These are phyloP conservation scores for Drechslerella dactyloides DNA, from an alignment of 2,329 filamentous ascomycete genomes.

Conservation along the genomic window DNA sequence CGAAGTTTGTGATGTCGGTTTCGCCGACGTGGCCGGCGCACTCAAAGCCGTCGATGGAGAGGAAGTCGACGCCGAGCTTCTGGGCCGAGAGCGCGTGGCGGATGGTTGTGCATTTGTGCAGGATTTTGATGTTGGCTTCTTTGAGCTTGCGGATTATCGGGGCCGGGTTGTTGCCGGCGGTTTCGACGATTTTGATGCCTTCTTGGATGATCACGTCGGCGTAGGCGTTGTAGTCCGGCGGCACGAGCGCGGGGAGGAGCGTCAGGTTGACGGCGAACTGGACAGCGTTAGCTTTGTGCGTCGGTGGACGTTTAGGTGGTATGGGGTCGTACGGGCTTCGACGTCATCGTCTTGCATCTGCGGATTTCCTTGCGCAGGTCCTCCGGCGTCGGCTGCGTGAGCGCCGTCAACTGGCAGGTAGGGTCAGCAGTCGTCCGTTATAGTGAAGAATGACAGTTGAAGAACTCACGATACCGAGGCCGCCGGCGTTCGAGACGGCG, in stretches of 20 bases:
- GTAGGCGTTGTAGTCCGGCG: constrained; percentile 91
- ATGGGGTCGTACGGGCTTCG: constrained; percentile 62
- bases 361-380: constrained; percentile 93
- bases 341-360: constrained; percentile 79
- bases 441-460: constrained; percentile 9
- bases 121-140: constrained; percentile 71
- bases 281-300: neutral
- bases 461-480: constrained; percentile 70
- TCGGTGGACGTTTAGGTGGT: neutral
- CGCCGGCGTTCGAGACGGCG: constrained; percentile 80
- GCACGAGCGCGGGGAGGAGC: constrained; percentile 83
- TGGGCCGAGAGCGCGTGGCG: constrained; percentile 88
- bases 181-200: constrained; percentile 81
- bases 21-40: constrained; percentile 90
- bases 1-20: constrained; percentile 87
- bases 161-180: constrained; percentile 86
- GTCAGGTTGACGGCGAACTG: constrained; percentile 92
- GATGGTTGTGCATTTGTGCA: constrained; percentile 98
- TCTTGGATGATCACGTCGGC: constrained; percentile 92
- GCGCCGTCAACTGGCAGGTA: constrained; percentile 69
- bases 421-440: constrained; percentile 31
- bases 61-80: constrained; percentile 93
- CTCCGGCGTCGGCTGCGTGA: constrained; percentile 91
- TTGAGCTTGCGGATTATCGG: constrained; percentile 91
- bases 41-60: constrained; percentile 97